Percentiles rank a stretch among this genome's conserved stretches.
These are phyloP conservation scores for Rosa rugosa DNA, from an alignment of 306 rosid genomes.

Conservation along the genomic window DNA sequence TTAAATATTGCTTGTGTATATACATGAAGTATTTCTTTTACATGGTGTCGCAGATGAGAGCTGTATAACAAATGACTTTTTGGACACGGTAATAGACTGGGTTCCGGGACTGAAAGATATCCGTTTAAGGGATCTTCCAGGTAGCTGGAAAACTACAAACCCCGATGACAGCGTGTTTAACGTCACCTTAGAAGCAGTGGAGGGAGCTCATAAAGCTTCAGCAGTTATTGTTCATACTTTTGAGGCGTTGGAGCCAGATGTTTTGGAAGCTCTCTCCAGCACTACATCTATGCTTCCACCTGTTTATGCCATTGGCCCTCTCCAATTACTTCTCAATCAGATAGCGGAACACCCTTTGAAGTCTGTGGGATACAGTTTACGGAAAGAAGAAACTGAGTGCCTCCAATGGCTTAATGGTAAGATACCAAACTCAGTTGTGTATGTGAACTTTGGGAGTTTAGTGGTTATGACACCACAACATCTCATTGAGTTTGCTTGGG, in stretches of 20 bases:
- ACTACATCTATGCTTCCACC: slow-evolving; percentile 5
- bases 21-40: neutral
- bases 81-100: slow-evolving; percentile 19
- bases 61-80: neutral
- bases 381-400: slow-evolving; percentile 28
- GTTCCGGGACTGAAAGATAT: slow-evolving; percentile 9
- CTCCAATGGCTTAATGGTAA: slow-evolving; percentile 11
- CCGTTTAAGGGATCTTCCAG: slow-evolving; percentile 7
- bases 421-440: slow-evolving; percentile 8
- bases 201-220: neutral
- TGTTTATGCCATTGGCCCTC: slow-evolving; percentile 16
- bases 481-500: slow-evolving; percentile 20
- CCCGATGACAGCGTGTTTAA: neutral
- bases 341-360: neutral
- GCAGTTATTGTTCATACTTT: slow-evolving; percentile 19
- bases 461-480: neutral
- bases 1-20: neutral
- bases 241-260: slow-evolving; percentile 4
- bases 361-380: slow-evolving; percentile 7
- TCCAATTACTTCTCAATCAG: slow-evolving; percentile 15
- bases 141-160: neutral
- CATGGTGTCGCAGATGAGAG: slow-evolving; percentile 15
- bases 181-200: neutral
- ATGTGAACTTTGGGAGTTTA: slow-evolving; percentile 22
- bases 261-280: slow-evolving; percentile 8